phyloP scores from a whole-genome alignment of 306 rosid genomes.

The Abrus pulchellus region DNA sequence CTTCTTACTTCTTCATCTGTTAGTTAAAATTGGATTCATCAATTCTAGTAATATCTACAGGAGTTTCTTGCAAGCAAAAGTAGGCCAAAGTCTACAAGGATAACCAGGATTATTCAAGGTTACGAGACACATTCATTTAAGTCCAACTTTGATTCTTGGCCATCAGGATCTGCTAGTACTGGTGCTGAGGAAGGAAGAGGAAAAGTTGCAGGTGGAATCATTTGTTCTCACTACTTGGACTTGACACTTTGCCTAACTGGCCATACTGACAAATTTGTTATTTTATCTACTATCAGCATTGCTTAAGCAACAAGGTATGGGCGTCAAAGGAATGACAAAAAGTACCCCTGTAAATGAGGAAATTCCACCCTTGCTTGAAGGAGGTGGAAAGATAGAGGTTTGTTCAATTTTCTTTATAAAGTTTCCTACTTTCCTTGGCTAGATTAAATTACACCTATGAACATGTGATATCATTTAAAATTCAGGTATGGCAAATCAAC shows the following conservation, averaged over 20 bases:
- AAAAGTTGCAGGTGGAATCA: conserved; percentile 84
- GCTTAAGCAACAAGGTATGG: conserved; percentile 96
- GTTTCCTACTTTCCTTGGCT: conserved; percentile 20
- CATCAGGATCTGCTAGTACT: conserved; percentile 73
- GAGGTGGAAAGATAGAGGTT: conserved; percentile 97
- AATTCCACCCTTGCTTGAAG: conserved; percentile 94
- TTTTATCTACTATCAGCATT: conserved; percentile 67
- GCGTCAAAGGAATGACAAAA: conserved; percentile 84
- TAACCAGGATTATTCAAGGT: conserved; percentile 92
- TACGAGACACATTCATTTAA: conserved; percentile 90
- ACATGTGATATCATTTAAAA: conserved; percentile 31
- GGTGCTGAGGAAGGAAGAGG: conserved; percentile 94
- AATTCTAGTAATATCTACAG: conserved; percentile 58
- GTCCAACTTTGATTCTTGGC: conserved; percentile 95
- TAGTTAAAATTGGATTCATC: conserved; percentile 44
- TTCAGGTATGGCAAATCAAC: conserved; percentile 85
- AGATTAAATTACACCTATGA: neutral
- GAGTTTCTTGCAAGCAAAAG: conserved; percentile 78
- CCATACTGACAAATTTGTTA: conserved; percentile 45
- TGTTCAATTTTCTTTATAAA: conserved; percentile 29
- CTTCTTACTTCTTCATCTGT: conserved; percentile 35
- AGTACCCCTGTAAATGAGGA: conserved; percentile 77
- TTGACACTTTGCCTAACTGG: conserved; percentile 43
- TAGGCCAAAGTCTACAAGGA: conserved; percentile 84
- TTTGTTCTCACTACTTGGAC: conserved; percentile 43